Conservation (phyloP, 345 rosid species). For the Syzygium grande region DNA sequence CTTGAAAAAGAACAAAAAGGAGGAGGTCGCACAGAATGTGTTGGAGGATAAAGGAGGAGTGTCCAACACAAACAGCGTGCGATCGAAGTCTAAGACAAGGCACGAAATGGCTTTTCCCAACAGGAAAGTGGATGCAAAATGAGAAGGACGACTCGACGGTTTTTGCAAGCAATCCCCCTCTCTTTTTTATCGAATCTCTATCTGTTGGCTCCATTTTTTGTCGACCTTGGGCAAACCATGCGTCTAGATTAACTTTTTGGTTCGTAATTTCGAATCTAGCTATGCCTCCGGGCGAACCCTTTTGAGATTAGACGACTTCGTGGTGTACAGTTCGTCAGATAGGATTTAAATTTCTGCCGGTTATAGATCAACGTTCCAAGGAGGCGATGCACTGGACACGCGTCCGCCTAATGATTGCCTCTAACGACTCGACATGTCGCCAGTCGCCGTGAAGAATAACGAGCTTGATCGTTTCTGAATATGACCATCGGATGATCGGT, state of each 20-base stretch:
- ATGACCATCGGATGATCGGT: background rate
- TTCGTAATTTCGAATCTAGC: background rate
- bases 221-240: background rate
- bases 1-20: background rate
- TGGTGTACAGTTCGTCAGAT: no score
- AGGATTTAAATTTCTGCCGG: background rate
- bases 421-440: fast-evolving
- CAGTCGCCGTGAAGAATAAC: background rate
- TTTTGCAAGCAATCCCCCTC: background rate
- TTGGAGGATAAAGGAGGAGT: background rate
- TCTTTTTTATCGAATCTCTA: background rate
- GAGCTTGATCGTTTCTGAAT: background rate
- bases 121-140: background rate
- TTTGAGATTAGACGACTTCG: background rate
- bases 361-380: no score
- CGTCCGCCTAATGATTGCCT: background rate
- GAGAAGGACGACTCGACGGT: background rate
- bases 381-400: background rate
- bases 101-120: background rate
- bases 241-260: background rate
- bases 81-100: background rate
- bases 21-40: background rate
- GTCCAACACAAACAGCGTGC: background rate
- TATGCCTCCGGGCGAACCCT: background rate
- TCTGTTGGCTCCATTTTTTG: background rate